Evolutionary conservation across 495 filamentous ascomycete species (phyloP).

Genomic region (Annulohypoxylon nitens): DNA sequence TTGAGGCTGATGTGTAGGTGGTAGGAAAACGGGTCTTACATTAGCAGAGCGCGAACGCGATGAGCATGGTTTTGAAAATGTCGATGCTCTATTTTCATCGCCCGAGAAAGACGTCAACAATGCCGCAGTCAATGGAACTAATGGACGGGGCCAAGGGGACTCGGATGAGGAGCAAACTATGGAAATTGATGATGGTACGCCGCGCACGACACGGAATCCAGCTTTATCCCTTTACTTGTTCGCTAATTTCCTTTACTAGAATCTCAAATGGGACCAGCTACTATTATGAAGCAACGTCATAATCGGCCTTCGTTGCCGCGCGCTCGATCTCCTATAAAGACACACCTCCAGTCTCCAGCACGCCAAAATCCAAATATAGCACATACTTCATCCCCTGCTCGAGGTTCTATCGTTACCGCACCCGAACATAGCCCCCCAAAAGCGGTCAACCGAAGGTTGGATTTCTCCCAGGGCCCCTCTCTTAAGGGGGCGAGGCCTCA

Average conservation of each 20-base stretch:
- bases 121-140: conserved; percentile 39
- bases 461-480: conserved; percentile 54
- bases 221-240: not conserved
- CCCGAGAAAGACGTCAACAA: conserved; percentile 71
- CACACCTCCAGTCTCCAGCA: conserved; percentile 67
- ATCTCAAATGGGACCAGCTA: conserved; percentile 51
- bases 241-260: conserved; percentile 41
- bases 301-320: conserved; percentile 57
- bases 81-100: conserved; percentile 90
- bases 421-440: conserved; percentile 41
- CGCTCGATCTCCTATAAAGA: conserved; percentile 67
- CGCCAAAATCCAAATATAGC: conserved; percentile 61
- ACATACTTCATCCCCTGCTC: conserved; percentile 59
- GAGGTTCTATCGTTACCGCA: conserved; percentile 47
- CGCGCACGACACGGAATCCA: not conserved
- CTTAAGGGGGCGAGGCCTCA: conserved; percentile 26
- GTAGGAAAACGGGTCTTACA: conserved; percentile 84
- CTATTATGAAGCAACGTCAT: conserved; percentile 46
- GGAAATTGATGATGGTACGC: conserved; percentile 52
- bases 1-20: conserved; percentile 21
- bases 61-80: conserved; percentile 89
- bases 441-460: conserved; percentile 56
- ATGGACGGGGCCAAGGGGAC: conserved; percentile 38
- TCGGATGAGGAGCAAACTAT: conserved; percentile 54
- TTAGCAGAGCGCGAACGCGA: conserved; percentile 87